A percentile compares a stretch with the other conserved stretches of the same genome.
Evolutionary conservation across 2,329 filamentous ascomycete genomes (phyloP).

Genomic region (Fusarium humuli): DNA sequence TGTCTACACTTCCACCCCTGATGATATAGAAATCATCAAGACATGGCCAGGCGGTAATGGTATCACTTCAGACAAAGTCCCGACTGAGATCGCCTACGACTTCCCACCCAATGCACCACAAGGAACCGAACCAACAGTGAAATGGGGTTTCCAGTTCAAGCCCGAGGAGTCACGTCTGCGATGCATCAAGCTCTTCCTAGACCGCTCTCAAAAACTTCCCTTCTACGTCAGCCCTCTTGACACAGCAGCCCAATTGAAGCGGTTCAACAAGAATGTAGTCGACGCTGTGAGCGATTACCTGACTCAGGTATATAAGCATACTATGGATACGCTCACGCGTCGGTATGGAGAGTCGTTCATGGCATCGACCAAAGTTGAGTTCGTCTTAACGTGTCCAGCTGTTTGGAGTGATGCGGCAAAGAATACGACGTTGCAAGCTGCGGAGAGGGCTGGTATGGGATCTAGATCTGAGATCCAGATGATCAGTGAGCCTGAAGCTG

Average conservation of each 20-base stretch:
- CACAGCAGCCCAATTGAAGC: conserved; percentile 79
- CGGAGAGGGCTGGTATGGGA: conserved; percentile 83
- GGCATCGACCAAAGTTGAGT: conserved; percentile 79
- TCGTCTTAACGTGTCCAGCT: conserved; percentile 83
- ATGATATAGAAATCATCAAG: conserved; percentile 87
- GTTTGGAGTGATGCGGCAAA: conserved; percentile 90
- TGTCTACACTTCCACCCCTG: conserved; percentile 79
- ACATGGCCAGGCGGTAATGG: conserved; percentile 86
- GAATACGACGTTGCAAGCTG: conserved; percentile 81
- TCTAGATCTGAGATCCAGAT: conserved; percentile 76
- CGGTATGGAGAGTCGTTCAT: conserved; percentile 84
- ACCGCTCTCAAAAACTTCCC: conserved; percentile 82
- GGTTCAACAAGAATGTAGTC: conserved; percentile 79
- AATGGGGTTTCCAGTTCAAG: conserved; percentile 88
- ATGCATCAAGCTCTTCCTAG: conserved; percentile 87
- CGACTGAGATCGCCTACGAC: conserved; percentile 79
- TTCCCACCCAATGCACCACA: conserved; percentile 47
- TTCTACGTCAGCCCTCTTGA: conserved; percentile 84
- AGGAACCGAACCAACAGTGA: conserved; percentile 63
- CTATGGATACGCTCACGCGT: conserved; percentile 79
- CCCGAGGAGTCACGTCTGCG: conserved; percentile 80
- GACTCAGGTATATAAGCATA: conserved; percentile 79
- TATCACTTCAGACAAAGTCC: conserved; percentile 89
- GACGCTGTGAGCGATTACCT: conserved; percentile 85
- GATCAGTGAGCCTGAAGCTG: conserved; percentile 84